Conservation (phyloP, 257 asterid genomes). For the Coffea canephora region DNA sequence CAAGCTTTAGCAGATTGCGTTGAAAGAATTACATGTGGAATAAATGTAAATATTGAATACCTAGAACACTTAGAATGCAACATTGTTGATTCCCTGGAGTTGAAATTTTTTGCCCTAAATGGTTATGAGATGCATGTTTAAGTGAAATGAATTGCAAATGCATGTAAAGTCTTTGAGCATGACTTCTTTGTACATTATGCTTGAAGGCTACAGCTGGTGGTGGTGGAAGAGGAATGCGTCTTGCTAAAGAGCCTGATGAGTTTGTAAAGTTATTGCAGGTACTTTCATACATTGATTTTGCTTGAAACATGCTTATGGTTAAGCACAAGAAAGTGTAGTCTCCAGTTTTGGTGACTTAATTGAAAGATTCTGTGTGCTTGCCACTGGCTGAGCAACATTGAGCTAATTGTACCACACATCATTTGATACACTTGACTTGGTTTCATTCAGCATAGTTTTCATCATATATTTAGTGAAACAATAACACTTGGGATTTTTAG, state of each 20-base stretch:
- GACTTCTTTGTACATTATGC: constrained; percentile 21
- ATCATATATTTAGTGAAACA: no score
- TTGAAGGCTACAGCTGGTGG: constrained; percentile 99
- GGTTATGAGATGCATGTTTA: background rate
- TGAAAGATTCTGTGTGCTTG: background rate
- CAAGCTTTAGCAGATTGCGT: background rate
- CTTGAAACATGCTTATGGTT: background rate
- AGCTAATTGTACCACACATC: no score
- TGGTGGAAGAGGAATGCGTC: constrained; percentile 99
- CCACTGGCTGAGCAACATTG: background rate
- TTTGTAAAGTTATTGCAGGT: constrained; percentile 97
- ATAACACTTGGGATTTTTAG: no score
- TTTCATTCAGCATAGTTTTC: no score
- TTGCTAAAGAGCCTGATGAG: constrained; percentile 89
- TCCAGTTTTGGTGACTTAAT: background rate
- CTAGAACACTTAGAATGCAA: background rate
- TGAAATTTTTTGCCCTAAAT: background rate
- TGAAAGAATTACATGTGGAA: background rate
- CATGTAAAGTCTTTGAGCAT: constrained; percentile 2
- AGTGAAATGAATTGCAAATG: background rate
- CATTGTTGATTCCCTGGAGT: background rate
- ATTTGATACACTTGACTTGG: no score
- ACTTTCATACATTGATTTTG: background rate
- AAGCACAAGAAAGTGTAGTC: background rate
- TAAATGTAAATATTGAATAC: background rate